Evolutionary conservation across 2,329 filamentous ascomycete species (phyloP), one percentile per base, ranked within the genome.

Genomic region (Cytospora paraplurivora): DNA sequence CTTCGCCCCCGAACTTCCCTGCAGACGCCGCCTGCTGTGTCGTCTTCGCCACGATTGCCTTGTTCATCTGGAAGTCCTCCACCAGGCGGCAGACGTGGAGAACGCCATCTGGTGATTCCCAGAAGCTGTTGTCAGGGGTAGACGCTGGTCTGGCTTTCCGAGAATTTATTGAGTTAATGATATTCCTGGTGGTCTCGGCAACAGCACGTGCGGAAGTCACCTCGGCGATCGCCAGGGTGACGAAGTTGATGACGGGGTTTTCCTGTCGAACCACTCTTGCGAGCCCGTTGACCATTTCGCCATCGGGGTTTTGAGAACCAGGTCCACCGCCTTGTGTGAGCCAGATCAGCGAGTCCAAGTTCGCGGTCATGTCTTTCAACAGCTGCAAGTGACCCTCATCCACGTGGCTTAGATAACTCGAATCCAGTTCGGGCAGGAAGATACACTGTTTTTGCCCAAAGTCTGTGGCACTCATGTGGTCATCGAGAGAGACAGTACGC

Each of bases 211-310:
- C 19, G 32, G 55, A 47, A 6, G 38, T 27, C 32, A 56, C 56
- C 7, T 44, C 62, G 17, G 54, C 56, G 12, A 64, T 34, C 58
- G 53, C 55, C 27, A 64, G 33, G 1, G 58, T 54, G 15, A 62
- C 59, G 37, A 64, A 56, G n/a, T 58, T 49, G 33, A 56, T 60
- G 58, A 55, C 62, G 10, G 56, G 37, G 17, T 56, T 60, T 37
- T 64, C 62, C n/a, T 54, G 50, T 12, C 62, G 59, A 5, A 62
- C 49, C 11, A 60, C 59, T 49, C 62, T 59, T n/a, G 32, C 62
- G 17, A 61, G 55, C n/a, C 62, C 62, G 15, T 62, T 51, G 17
- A 56, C 38, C 53, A 64, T 62, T n/a, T 64, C 60, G 33, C 56
- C 60, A 52, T 64, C 62, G 32, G 58, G 62, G 37, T 56, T 32